Conservation (phyloP, 2,329 filamentous ascomycete species). For the Madurella mycetomatis region DNA sequence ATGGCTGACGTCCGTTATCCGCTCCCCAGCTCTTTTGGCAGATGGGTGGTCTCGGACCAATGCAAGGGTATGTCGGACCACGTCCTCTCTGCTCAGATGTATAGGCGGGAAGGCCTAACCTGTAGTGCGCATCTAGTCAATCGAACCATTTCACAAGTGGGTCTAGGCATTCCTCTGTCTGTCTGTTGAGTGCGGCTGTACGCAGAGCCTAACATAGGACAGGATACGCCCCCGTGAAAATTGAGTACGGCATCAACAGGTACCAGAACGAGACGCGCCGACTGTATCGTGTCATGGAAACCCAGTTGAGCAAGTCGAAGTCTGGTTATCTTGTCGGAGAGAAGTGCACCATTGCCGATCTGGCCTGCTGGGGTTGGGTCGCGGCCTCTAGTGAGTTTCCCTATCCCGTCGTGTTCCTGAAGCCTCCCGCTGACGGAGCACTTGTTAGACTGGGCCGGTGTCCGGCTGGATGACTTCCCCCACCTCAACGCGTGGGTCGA, state of each 20-base stretch:
- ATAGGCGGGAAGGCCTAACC: constrained; percentile 2
- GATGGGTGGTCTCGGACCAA: constrained; percentile 76
- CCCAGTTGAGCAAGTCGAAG: constrained; percentile 56
- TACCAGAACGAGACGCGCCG: constrained; percentile 82
- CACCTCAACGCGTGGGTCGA: constrained; percentile 73
- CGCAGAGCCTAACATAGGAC: constrained; percentile 1
- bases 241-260: constrained; percentile 75
- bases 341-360: constrained; percentile 70
- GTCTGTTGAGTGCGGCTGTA: neutral
- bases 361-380: constrained; percentile 78
- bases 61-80: constrained; percentile 53
- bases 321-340: constrained; percentile 63
- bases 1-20: neutral
- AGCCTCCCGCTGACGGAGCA: neutral
- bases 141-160: constrained; percentile 74
- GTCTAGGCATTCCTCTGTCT: constrained; percentile 18
- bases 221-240: constrained; percentile 75
- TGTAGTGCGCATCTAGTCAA: constrained; percentile 41
- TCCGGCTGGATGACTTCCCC: constrained; percentile 56
- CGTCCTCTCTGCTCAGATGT: neutral
- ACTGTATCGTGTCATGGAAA: constrained; percentile 73
- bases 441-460: constrained; percentile 23
- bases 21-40: constrained; percentile 49
- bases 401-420: neutral
- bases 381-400: constrained; percentile 42